Conservation (phyloP, 2,329 filamentous ascomycete species). For the Fusarium sp. region DNA sequence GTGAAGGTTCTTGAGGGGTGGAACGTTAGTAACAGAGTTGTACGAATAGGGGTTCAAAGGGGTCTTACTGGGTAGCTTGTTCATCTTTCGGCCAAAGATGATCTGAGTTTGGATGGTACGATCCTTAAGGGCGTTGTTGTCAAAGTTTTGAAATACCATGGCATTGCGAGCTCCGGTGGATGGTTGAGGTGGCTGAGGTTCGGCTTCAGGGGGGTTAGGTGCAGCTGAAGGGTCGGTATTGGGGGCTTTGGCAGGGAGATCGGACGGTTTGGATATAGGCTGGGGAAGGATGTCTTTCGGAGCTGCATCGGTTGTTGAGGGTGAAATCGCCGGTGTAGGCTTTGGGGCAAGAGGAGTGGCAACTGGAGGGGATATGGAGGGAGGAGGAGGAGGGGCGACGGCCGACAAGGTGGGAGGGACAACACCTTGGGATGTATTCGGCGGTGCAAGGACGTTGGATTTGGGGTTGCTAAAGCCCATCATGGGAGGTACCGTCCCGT, state of each 20-base stretch:
- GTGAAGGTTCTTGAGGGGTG: conserved; percentile 59
- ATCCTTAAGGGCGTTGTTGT: conserved; percentile 67
- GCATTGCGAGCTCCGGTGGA: conserved; percentile 65
- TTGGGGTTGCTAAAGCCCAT: conserved; percentile 50
- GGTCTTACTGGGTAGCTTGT: conserved; percentile 65
- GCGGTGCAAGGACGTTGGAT: conserved; percentile 59
- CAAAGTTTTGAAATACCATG: conserved; percentile 71
- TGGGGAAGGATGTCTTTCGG: conserved; percentile 17
- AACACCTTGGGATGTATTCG: conserved; percentile 54
- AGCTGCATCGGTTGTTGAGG: conserved; percentile 6
- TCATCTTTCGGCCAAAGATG: conserved; percentile 71
- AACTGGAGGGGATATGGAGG: conserved; percentile 12
- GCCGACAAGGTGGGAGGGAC: conserved; percentile 34
- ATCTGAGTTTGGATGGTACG: conserved; percentile 69
- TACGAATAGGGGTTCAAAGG: neutral
- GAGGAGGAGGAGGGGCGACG: conserved; percentile 33
- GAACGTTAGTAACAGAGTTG: conserved; percentile 6
- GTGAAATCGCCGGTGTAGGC: neutral
- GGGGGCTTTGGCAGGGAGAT: conserved; percentile 14
- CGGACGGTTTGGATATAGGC: conserved; percentile 14
- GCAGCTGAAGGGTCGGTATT: conserved; percentile 21
- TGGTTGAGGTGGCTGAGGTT: conserved; percentile 41
- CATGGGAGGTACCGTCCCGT: conserved; percentile 42
- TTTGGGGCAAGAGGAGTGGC: conserved; percentile 3
- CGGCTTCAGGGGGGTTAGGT: conserved; percentile 15